phyloP scores from a whole-genome alignment of 2,329 filamentous ascomycete species.

The Teratosphaeria nubilosa region DNA sequence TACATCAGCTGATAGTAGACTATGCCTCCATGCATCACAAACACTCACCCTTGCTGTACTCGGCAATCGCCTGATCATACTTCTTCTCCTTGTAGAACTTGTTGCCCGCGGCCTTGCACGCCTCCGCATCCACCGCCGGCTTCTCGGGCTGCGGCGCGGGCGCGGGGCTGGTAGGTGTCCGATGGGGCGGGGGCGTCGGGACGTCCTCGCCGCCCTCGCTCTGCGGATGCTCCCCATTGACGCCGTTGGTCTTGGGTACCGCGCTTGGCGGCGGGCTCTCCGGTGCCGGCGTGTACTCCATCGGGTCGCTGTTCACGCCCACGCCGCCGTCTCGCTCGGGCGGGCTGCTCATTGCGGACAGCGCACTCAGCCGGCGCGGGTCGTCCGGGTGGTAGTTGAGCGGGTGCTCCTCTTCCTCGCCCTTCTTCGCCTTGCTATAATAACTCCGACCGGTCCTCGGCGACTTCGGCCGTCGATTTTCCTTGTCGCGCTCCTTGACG shows the following conservation, averaged over 20 bases:
- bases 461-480: slow-evolving; percentile 12
- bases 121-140: slow-evolving; percentile 66
- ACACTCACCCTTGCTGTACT: slow-evolving; percentile 81
- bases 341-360: slow-evolving; percentile 29
- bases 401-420: slow-evolving; percentile 64
- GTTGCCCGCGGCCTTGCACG: slow-evolving; percentile 87
- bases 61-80: slow-evolving; percentile 75
- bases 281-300: slow-evolving; percentile 25
- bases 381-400: slow-evolving; percentile 86
- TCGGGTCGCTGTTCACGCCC: slow-evolving; percentile 12
- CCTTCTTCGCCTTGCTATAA: slow-evolving; percentile 30
- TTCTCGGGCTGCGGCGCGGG: slow-evolving; percentile 31
- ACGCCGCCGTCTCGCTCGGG: slow-evolving; percentile 13
- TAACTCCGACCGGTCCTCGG: slow-evolving; percentile 16
- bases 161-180: slow-evolving; percentile 42
- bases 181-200: slow-evolving; percentile 63
- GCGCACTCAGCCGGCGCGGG: slow-evolving; percentile 62
- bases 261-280: slow-evolving; percentile 28
- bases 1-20: slow-evolving; percentile 15
- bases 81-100: slow-evolving; percentile 95
- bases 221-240: slow-evolving; percentile 35
- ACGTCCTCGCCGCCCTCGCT: slow-evolving; percentile 36
- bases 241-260: slow-evolving; percentile 39
- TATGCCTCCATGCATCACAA: background rate
- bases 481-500: slow-evolving; percentile 17